Conservation (phyloP, 2,329 filamentous ascomycete species). For the Chrysosphaeria jannelii region DNA sequence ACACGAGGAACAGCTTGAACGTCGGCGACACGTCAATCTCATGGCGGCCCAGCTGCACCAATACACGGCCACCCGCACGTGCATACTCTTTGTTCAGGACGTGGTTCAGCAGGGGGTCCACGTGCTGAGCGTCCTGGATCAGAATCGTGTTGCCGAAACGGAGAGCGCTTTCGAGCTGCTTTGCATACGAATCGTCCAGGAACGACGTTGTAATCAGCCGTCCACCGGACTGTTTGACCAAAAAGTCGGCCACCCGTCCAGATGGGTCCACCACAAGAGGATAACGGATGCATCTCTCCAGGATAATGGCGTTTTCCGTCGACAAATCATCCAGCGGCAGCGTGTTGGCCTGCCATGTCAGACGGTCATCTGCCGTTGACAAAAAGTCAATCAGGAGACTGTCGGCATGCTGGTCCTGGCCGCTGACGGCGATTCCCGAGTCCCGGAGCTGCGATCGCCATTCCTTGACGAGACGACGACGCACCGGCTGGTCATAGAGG, state of each 20-base stretch:
- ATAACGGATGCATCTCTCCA: conserved; percentile 95
- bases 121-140: conserved; percentile 90
- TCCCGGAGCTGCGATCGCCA: conserved; percentile 82
- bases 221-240: conserved; percentile 67
- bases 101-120: conserved; percentile 92
- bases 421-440: conserved; percentile 82
- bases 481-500: conserved; percentile 92
- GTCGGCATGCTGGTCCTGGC: conserved; percentile 26
- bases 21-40: conserved; percentile 97
- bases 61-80: conserved; percentile 85
- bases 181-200: conserved; percentile 90
- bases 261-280: conserved; percentile 96
- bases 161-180: conserved; percentile 85
- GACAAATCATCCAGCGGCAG: conserved; percentile 90
- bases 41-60: conserved; percentile 94
- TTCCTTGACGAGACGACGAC: conserved; percentile 91
- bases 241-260: conserved; percentile 74
- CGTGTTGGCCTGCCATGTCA: conserved; percentile 82
- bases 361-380: conserved; percentile 79
- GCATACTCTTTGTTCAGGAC: conserved; percentile 99
- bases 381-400: conserved; percentile 92
- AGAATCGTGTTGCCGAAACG: conserved; percentile 96
- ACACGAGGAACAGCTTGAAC: conserved; percentile 86
- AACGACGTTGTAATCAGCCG: conserved; percentile 92
- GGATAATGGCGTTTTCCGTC: conserved; percentile 91